These are phyloP conservation scores for Diaporthe citrichinensis DNA, from an alignment of 2,329 filamentous ascomycete genomes.

Conservation along the genomic window DNA sequence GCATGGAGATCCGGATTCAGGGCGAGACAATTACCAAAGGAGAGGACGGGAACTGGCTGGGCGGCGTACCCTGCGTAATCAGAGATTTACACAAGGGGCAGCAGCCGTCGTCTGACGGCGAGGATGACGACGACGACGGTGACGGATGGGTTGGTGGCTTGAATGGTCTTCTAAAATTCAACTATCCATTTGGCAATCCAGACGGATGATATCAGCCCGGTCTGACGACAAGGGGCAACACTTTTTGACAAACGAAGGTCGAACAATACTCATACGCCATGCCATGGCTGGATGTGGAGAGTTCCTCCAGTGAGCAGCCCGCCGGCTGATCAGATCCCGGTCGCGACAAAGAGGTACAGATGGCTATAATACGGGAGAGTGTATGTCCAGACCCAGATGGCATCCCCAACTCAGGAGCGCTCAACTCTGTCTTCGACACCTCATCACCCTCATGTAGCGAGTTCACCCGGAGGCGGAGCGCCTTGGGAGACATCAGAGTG, in stretches of 20 bases:
- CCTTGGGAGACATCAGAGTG: background rate
- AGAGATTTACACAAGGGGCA: constrained; percentile 65
- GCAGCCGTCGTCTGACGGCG: constrained; percentile 21
- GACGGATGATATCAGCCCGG: constrained; percentile 17
- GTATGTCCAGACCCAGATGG: background rate
- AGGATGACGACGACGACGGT: constrained; percentile 85
- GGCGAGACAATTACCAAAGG: constrained; percentile 81
- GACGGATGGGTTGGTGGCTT: constrained; percentile 97
- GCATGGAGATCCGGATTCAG: constrained; percentile 89
- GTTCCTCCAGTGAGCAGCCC: background rate
- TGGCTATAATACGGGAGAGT: background rate
- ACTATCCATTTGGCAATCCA: constrained; percentile 89
- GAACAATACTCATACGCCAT: background rate
- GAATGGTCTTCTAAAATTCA: constrained; percentile 95
- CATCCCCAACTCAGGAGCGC: background rate
- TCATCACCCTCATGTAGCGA: background rate
- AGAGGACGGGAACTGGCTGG: constrained; percentile 67
- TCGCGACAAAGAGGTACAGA: too few species aligned
- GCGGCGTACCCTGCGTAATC: constrained; percentile 94
- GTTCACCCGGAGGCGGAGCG: too few species aligned
- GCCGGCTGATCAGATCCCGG: too few species aligned
- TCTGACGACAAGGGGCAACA: background rate
- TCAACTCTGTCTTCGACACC: background rate
- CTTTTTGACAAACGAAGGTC: background rate
- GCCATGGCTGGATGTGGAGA: background rate